Conservation (phyloP, 148 eudicot genomes). For the Camellia granthamiana region DNA sequence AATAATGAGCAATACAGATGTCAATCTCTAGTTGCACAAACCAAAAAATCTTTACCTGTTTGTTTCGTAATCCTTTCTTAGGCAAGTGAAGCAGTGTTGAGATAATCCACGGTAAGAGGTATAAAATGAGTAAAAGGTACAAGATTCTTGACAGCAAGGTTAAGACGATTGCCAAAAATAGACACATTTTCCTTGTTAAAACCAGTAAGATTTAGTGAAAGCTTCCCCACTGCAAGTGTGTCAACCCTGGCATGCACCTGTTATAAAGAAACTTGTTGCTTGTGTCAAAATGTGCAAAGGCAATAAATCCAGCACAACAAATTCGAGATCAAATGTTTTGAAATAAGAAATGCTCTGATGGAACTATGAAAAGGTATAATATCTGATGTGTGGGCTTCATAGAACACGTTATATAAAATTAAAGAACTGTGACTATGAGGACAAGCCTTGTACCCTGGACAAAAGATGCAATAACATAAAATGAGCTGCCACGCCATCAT, state of each 20-base stretch:
- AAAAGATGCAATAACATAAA: conserved; percentile 78
- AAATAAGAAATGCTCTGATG: not conserved
- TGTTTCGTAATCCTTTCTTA: conserved; percentile 76
- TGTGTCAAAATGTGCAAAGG: not conserved
- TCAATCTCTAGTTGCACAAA: not conserved
- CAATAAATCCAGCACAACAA: not conserved
- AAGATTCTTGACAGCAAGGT: conserved; percentile 46
- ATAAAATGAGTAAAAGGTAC: conserved; percentile 71
- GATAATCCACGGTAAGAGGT: conserved; percentile 73
- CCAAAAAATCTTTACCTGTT: conserved; percentile 47
- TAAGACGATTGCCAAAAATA: conserved; percentile 56
- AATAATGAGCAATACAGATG: not conserved
- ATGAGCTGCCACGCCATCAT: conserved; percentile 80
- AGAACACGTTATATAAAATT: not conserved
- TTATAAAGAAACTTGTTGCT: not conserved
- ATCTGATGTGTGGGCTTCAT: not conserved
- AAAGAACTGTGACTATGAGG: not conserved
- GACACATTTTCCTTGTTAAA: conserved; percentile 72
- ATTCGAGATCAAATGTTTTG: not conserved
- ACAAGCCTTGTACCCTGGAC: conserved; percentile 53
- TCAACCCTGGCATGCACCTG: conserved; percentile 86
- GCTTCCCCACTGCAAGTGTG: conserved; percentile 75
- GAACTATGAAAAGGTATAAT: not conserved
- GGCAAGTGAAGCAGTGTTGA: conserved; percentile 56
- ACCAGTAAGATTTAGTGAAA: conserved; percentile 79